Conservation (phyloP, 2,329 filamentous ascomycete genomes). For the Stachybotrys elegans region DNA sequence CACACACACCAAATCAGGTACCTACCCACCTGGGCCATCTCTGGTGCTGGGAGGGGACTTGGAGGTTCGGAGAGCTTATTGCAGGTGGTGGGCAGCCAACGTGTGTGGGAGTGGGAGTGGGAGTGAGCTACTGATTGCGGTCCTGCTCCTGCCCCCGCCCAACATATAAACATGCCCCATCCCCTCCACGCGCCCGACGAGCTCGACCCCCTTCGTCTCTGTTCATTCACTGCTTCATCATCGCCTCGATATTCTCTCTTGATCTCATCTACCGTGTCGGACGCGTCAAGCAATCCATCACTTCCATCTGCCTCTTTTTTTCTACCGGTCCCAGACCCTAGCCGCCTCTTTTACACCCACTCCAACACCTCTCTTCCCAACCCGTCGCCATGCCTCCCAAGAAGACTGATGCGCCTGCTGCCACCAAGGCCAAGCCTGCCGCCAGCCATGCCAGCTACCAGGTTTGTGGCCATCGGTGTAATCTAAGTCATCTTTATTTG, state of each 20-base stretch:
- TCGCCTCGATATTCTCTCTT: constrained; percentile 14
- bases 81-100: not conserved
- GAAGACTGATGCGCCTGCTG: constrained; percentile 39
- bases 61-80: not conserved
- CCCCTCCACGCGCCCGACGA: constrained; percentile 49
- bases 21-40: not conserved
- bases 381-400: constrained; percentile 53
- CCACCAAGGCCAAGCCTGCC: constrained; percentile 44
- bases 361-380: constrained; percentile 16
- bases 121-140: constrained; percentile 52
- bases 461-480: constrained; percentile 34
- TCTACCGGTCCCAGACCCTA: constrained; percentile 11
- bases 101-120: no score
- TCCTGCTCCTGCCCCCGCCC: constrained; percentile 42
- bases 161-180: constrained; percentile 51
- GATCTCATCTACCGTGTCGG: constrained; percentile 15
- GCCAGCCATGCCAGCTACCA: constrained; percentile 52
- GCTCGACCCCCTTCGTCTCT: constrained; percentile 29
- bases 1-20: no score
- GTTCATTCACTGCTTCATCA: constrained; percentile 29
- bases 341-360: constrained; percentile 7
- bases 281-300: constrained; percentile 16
- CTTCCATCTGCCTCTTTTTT: constrained; percentile 16
- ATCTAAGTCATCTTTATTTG: constrained; percentile 7
- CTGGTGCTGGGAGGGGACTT: not conserved